phyloP scores from a whole-genome alignment of 305 asterid species.

The Fraxinus nigra region DNA sequence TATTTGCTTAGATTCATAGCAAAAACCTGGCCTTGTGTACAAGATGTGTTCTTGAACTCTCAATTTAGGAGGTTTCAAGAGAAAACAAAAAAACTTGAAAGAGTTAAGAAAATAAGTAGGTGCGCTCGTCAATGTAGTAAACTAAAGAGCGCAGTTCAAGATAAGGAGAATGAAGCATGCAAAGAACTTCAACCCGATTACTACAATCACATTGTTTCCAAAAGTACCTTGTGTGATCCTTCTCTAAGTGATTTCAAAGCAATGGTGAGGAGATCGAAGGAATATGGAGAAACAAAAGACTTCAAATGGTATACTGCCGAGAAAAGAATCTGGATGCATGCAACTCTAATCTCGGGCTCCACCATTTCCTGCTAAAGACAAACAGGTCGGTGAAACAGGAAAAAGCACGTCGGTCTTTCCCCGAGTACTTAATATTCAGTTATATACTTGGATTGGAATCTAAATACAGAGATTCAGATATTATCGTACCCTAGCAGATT shows the following conservation, averaged over 20 bases:
- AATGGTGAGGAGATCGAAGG: conserved; percentile 51
- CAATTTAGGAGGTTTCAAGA: background rate
- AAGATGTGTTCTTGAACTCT: background rate
- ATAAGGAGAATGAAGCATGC: background rate
- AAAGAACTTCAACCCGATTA: background rate
- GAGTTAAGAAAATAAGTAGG: background rate
- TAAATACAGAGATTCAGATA: background rate
- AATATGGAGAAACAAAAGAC: conserved; percentile 53
- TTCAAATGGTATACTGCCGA: conserved; percentile 69
- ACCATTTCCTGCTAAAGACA: conserved; percentile 39
- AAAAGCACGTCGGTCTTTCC: background rate
- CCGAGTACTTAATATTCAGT: background rate
- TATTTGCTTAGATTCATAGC: background rate
- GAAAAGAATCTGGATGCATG: conserved; percentile 78
- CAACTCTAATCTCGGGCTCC: conserved; percentile 62
- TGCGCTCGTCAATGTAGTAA: background rate
- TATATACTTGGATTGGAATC: conserved; percentile 7
- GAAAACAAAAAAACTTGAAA: background rate
- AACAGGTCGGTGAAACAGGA: background rate
- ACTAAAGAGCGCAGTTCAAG: background rate
- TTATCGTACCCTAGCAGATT: conserved; percentile 35
- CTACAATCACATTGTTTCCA: background rate
- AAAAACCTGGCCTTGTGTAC: background rate
- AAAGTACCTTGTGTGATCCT: conserved; percentile 64
- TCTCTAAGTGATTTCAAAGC: conserved; percentile 65